A percentile compares a stretch with the other conserved stretches of the same genome.
Evolutionary conservation across 179 eudicot genomes (phyloP).

Genomic region (Camellia oleifera): DNA sequence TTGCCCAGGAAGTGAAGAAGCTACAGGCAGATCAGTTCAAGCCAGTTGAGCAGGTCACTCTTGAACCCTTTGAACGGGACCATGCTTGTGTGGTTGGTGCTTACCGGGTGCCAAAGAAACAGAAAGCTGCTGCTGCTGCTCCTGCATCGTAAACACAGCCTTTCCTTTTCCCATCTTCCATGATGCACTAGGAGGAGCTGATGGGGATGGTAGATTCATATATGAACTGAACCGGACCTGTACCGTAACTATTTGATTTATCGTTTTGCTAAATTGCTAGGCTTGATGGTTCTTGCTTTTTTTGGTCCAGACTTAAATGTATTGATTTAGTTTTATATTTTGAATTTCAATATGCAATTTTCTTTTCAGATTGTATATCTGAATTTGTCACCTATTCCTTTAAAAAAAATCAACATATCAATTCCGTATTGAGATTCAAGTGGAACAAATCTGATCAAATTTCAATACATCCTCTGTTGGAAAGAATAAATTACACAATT

Average conservation of each 20-base stretch:
- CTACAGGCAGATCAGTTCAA: conserved; percentile 76
- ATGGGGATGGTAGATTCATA: not conserved
- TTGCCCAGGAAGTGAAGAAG: conserved; percentile 81
- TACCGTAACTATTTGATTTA: no score
- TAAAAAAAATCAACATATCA: no score
- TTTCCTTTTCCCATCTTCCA: not conserved
- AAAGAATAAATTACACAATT: no score
- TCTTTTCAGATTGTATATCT: no score
- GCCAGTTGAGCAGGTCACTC: conserved; percentile 79
- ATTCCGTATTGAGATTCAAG: no score
- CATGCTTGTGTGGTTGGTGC: conserved; percentile 85
- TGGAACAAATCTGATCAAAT: no score
- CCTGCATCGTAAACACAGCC: conserved; percentile 1
- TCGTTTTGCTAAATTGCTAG: no score
- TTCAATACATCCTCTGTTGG: no score
- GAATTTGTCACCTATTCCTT: no score
- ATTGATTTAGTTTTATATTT: not conserved
- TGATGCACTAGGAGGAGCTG: not conserved
- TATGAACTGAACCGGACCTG: no score
- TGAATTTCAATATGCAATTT: no score
- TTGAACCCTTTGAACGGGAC: conserved; percentile 80
- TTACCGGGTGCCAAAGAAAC: conserved; percentile 64
- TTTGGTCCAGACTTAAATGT: not conserved
- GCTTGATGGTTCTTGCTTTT: no score
- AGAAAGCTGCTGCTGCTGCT: conserved; percentile 31